Base-by-base conservation (phyloP, 1,284 basidiomycete species). In the Malassezia brasiliensis region DNA sequence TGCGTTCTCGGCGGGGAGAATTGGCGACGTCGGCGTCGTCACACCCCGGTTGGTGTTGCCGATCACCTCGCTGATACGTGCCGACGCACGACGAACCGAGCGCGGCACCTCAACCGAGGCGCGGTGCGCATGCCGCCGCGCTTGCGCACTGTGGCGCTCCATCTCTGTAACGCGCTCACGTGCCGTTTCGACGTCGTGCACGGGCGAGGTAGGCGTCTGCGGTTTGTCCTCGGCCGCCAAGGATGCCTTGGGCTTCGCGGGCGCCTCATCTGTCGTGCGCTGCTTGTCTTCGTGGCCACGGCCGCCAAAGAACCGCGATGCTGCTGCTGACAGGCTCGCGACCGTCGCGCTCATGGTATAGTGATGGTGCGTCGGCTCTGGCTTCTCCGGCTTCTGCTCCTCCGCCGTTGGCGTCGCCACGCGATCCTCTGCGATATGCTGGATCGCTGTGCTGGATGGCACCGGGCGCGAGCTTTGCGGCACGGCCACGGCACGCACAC, bases 61-160 rank as follows among this genome's bases (percentile, higher is more conserved):
- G 17, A 56, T 35, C 17, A 28, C 50, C 31, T 46, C 36, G 15
- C 30, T 39, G 22, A 57, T 57, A 30, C 55, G 55, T 9, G 44
- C 37, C 12, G 55, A 57, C 7, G 55, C 55, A 32, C 45, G 47
- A 19, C 51, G 51, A 22, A 57, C 55, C 1, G 55, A 57, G 25
- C 50, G 34, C 2, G 55, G 55, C 19, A 57, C 45, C 11, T 57
- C 55, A n/a, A 57, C 47, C 25, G 55, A 57, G 9, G 55, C 55
- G 11, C 55, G 55, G 20, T 52, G 55, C 28, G 30, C 41, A 37
- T 52, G 50, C 32, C 55, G 55, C 5, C 55, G 55, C 6, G 37
- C 44, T 14, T 41, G 20, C 0, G 50, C 50, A 12, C 28, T 42
- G 22, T 47, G 34, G 20, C 50, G 50, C 36, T 52, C 55, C n/a